A percentile compares a stretch with the other conserved stretches of the same genome.
Conservation (phyloP, 495 filamentous ascomycete genomes). For the Parathielavia appendiculata region DNA sequence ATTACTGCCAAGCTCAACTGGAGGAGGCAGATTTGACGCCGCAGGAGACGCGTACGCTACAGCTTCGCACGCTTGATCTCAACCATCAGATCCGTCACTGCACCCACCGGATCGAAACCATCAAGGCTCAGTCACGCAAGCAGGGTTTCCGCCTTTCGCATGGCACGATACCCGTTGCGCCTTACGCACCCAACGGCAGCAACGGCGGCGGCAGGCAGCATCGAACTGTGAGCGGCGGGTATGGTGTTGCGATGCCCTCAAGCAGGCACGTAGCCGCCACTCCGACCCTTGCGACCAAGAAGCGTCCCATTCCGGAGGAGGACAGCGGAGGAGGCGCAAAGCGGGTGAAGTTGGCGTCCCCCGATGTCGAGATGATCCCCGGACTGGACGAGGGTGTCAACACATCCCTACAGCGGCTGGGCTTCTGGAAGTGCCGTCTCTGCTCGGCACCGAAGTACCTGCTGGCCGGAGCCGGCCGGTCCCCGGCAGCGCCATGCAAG, state of each 20-base stretch:
- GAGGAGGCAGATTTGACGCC: conserved; percentile 34
- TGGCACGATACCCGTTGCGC: neutral
- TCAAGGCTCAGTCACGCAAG: conserved; percentile 26
- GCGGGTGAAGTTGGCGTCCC: conserved; percentile 9
- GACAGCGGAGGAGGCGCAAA: conserved; percentile 1
- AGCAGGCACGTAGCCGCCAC: neutral
- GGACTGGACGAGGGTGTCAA: conserved; percentile 11
- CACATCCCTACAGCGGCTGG: conserved; percentile 36
- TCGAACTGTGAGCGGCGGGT: neutral
- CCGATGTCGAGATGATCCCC: conserved; percentile 5
- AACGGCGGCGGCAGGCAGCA: conserved; percentile 2
- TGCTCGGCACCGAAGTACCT: conserved; percentile 39
- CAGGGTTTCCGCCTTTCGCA: neutral
- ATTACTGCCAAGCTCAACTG: conserved; percentile 36
- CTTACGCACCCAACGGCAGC: neutral
- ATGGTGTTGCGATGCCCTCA: neutral
- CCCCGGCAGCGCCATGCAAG: conserved; percentile 44
- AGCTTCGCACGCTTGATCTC: conserved; percentile 39
- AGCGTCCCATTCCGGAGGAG: neutral
- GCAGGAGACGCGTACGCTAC: conserved; percentile 38
- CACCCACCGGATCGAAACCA: conserved; percentile 35
- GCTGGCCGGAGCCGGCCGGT: conserved; percentile 33
- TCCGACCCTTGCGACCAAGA: neutral
- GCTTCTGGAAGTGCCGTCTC: conserved; percentile 44
- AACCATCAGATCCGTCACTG: conserved; percentile 41